Percentiles rank a stretch among this genome's conserved stretches.
phyloP scores from a whole-genome alignment of 2,329 filamentous ascomycete genomes.

The Pseudopyricularia javanii region DNA sequence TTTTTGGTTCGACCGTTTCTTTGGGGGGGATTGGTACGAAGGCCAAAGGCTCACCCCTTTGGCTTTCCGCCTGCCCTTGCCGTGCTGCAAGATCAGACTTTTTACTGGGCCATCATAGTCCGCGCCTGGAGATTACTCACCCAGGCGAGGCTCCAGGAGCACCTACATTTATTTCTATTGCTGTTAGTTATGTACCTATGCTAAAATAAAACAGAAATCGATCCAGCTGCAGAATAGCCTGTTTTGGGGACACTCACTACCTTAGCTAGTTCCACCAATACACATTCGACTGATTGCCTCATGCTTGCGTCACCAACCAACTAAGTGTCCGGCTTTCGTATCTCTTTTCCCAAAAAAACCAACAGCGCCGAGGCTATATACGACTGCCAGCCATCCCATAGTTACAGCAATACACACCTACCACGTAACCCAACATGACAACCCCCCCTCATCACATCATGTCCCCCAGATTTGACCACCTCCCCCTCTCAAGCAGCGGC shows the following conservation, averaged over 20 bases:
- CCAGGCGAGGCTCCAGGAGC: constrained; percentile 3
- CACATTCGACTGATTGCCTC: neutral
- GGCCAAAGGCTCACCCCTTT: neutral
- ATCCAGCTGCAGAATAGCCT: too few species aligned
- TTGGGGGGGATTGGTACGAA: neutral
- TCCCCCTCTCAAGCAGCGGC: constrained; percentile 33
- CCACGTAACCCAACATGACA: too few species aligned
- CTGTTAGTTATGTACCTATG: neutral
- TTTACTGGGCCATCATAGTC: constrained; percentile 3
- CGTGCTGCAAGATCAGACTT: constrained; percentile 1
- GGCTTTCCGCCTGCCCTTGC: neutral
- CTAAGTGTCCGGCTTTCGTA: neutral
- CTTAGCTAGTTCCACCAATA: neutral
- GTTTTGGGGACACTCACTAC: too few species aligned
- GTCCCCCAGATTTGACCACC: constrained; percentile 12
- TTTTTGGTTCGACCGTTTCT: neutral
- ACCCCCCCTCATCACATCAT: too few species aligned
- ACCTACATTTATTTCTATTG: neutral
- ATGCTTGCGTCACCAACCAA: neutral
- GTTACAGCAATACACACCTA: too few species aligned
- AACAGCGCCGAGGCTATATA: neutral
- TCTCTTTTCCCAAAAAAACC: neutral
- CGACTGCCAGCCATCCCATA: too few species aligned
- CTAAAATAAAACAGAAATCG: too few species aligned
- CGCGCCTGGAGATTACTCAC: constrained; percentile 1